These are phyloP conservation scores for Penicillium taxi DNA, from an alignment of 495 filamentous ascomycete genomes.

Conservation along the genomic window DNA sequence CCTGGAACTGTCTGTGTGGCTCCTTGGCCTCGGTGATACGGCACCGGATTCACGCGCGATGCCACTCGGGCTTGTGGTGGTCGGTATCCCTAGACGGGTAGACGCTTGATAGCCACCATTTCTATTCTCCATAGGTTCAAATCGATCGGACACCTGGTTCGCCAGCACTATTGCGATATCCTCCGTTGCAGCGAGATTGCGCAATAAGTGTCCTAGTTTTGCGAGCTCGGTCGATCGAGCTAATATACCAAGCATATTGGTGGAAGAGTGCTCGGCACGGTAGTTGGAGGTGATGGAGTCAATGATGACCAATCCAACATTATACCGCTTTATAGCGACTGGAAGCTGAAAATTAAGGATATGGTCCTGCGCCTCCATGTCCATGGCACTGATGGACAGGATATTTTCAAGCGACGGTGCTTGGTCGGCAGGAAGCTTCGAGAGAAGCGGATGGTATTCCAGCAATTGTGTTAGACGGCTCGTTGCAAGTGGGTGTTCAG, in stretches of 20 bases:
- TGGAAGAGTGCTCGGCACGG: slow-evolving; percentile 64
- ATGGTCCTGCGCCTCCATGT: slow-evolving; percentile 92
- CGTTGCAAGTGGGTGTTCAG: slow-evolving; percentile 78
- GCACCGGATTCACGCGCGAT: slow-evolving; percentile 13
- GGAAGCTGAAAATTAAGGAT: slow-evolving; percentile 88
- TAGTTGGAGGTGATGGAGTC: slow-evolving; percentile 94
- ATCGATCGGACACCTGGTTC: slow-evolving; percentile 93
- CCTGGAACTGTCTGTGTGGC: slow-evolving; percentile 3
- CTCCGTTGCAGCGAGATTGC: slow-evolving; percentile 62
- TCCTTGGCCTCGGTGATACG: slow-evolving; percentile 17
- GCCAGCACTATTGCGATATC: slow-evolving; percentile 80
- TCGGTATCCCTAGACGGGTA: slow-evolving; percentile 10
- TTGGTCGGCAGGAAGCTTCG: slow-evolving; percentile 32
- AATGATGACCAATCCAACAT: slow-evolving; percentile 72
- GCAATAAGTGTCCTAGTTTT: slow-evolving; percentile 65
- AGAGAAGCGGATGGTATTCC: slow-evolving; percentile 54
- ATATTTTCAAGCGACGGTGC: slow-evolving; percentile 61
- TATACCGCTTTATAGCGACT: slow-evolving; percentile 64
- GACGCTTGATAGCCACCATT: background rate
- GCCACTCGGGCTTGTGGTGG: slow-evolving; percentile 10
- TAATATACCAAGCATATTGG: slow-evolving; percentile 30
- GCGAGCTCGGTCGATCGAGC: slow-evolving; percentile 60
- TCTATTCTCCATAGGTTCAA: slow-evolving; percentile 33
- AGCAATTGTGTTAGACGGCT: slow-evolving; percentile 72
- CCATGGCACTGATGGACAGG: slow-evolving; percentile 73